phyloP scores from a whole-genome alignment of 805 yeast species.

The Monosporozyma aerobia region DNA sequence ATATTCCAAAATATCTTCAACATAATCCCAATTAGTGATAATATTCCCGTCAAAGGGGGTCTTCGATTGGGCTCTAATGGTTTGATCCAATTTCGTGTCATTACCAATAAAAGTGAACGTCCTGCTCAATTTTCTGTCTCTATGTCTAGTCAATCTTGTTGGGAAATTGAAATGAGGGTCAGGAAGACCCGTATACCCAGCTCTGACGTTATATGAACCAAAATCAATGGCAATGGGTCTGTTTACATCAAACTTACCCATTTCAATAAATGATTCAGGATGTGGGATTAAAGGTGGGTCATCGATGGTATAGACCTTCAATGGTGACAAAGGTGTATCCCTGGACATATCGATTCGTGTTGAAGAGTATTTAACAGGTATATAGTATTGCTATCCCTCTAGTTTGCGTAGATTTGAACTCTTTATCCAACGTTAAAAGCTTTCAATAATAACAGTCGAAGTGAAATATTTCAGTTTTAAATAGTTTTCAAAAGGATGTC shows the following conservation, averaged over 20 bases:
- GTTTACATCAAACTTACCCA: constrained; percentile 24
- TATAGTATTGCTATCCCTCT: no score
- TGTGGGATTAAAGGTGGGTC: constrained; percentile 25
- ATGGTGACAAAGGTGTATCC: constrained; percentile 23
- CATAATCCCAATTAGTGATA: constrained; percentile 86
- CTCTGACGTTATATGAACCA: constrained; percentile 54
- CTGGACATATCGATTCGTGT: constrained; percentile 10
- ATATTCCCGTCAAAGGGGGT: constrained; percentile 83
- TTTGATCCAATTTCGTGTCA: constrained; percentile 65
- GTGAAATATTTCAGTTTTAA: no score
- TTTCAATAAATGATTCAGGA: constrained; percentile 27
- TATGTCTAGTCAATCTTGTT: constrained; percentile 55
- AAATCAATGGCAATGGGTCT: constrained; percentile 81
- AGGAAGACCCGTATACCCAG: constrained; percentile 43
- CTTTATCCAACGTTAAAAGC: no score
- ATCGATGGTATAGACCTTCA: constrained; percentile 18
- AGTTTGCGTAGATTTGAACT: no score
- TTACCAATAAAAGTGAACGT: constrained; percentile 71
- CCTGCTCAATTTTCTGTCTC: constrained; percentile 64
- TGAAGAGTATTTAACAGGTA: no score
- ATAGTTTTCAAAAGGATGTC: neutral
- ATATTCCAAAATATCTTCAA: constrained; percentile 77
- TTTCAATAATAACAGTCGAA: no score
- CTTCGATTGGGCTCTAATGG: constrained; percentile 57
- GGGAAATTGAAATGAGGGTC: constrained; percentile 61